Base-by-base conservation (phyloP, 192 early-diverging fungal species). In the Coemansia sp. region DNA sequence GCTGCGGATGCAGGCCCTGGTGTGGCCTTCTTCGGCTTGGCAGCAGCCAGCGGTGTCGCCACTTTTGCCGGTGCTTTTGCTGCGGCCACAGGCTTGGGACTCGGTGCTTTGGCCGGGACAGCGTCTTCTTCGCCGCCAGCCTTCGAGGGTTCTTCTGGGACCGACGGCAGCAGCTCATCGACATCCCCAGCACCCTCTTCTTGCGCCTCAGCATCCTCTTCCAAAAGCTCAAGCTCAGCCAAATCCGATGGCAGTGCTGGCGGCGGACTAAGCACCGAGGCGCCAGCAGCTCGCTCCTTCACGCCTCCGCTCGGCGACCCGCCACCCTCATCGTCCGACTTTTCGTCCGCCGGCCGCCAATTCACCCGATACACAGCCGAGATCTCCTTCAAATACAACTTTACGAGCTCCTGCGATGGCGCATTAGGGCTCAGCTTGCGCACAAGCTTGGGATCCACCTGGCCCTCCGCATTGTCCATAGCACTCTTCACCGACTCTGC, bases 361-460 rank as follows among this genome's bases (percentile, higher is more conserved):
- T 65, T 46, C 3, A 95, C 82, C 41, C 84, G 82, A 53, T 89
- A 94, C 0, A 85, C 73, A 35, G 77, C 84, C 24, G 95, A 92
- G 59, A 97, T 95, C 52, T 91, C 88, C 50, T 87, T 88, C 30
- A 97, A 61, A 57, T 97, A 97, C 51, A 88, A 71, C 29, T 84
- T 79, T 15, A 97, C 90, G 7, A 97, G 79, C 24, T 83, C 79
- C 2, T 77, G 47, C 40, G 93, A 85, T 2, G 92, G 91, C n/a
- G 91, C 84, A 55, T 83, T 68, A 14, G 91, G 80, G 20, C 77
- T 67, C 4, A 97, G 73, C 57, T 93, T 97, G 64, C 83, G 80
- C 49, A 93, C 69, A 50, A 97, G 72, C 60, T 58, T 59, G 17
- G 83, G 74, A 55, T 89, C 92, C 0, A 91, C 95, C 43, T 76